Percentiles rank a stretch among this genome's conserved stretches.
Evolutionary conservation across 352 stramenopile species (phyloP).

Genomic region (Phytophthora vignae): DNA sequence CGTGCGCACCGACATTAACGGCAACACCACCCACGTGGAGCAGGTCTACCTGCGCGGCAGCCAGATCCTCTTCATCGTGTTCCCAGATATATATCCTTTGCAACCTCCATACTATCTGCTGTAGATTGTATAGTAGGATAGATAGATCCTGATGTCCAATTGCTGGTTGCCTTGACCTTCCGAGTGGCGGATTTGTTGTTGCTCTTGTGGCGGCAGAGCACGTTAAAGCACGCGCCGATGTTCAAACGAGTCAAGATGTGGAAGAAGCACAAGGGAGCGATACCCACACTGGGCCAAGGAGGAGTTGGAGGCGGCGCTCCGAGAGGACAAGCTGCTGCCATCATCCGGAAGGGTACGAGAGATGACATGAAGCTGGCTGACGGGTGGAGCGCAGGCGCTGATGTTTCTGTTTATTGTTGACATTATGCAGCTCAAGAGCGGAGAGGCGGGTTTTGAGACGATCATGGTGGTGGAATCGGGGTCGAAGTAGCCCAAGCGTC

Average conservation of each 20-base stretch:
- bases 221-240: constrained; percentile 90
- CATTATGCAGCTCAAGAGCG: constrained; percentile 56
- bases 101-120: constrained; percentile 14
- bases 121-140: constrained; percentile 22
- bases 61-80: constrained; percentile 90
- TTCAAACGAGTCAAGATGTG: constrained; percentile 90
- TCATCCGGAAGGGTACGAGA: constrained; percentile 76
- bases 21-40: constrained; percentile 83
- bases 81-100: constrained; percentile 91
- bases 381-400: neutral
- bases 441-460: constrained; percentile 52
- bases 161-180: constrained; percentile 37
- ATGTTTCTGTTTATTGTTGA: constrained; percentile 1
- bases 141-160: neutral
- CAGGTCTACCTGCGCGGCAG: constrained; percentile 87
- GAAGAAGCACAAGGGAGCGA: constrained; percentile 88
- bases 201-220: constrained; percentile 37
- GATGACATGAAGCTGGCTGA: neutral
- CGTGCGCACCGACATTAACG: constrained; percentile 84
- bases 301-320: constrained; percentile 61
- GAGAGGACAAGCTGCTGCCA: constrained; percentile 78
- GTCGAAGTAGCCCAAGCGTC: constrained; percentile 1
- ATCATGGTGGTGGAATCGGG: neutral
- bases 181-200: constrained; percentile 33
- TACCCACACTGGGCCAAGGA: constrained; percentile 76